A percentile compares a stretch with the other conserved stretches of the same genome.
Conservation (phyloP, 441 rosid species). For the Viola pubescens region DNA sequence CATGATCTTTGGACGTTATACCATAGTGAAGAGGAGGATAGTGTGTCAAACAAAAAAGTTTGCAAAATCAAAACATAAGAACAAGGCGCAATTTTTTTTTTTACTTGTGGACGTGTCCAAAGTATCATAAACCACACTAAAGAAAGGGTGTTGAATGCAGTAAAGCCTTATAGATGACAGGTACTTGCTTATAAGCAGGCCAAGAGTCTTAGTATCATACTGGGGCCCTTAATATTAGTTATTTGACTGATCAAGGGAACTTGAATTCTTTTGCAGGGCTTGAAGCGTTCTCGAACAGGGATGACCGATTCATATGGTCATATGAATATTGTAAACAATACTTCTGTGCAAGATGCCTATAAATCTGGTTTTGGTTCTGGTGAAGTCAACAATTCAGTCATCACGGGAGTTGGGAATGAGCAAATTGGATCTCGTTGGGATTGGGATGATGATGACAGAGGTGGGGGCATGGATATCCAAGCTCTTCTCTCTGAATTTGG, state of each 20-base stretch:
- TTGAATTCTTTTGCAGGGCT: constrained; percentile 52
- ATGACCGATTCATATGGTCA: constrained; percentile 69
- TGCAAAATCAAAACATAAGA: not conserved
- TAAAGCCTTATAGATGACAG: too few relatives aligned
- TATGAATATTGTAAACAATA: constrained; percentile 41
- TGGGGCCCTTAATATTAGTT: too few relatives aligned
- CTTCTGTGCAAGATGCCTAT: constrained; percentile 42
- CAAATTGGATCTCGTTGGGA: constrained; percentile 73
- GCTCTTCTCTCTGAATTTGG: constrained; percentile 99
- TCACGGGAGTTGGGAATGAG: constrained; percentile 68
- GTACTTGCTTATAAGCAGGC: too few relatives aligned
- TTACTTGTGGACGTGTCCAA: too few relatives aligned
- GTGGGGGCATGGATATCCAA: constrained; percentile 82
- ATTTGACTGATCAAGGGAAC: not conserved
- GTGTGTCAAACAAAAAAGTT: not conserved
- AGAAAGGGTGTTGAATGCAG: too few relatives aligned
- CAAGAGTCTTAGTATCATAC: too few relatives aligned
- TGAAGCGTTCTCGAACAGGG: constrained; percentile 77
- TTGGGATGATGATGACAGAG: constrained; percentile 97
- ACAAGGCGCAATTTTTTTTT: not conserved
- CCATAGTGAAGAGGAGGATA: not conserved
- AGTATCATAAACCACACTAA: too few relatives aligned
- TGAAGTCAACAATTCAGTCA: constrained; percentile 52
- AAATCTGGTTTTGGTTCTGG: constrained; percentile 52
- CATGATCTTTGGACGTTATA: constrained; percentile 2